Evolutionary conservation across 1,284 basidiomycete species (phyloP).

Genomic region (Cryptococcus depauperatus): DNA sequence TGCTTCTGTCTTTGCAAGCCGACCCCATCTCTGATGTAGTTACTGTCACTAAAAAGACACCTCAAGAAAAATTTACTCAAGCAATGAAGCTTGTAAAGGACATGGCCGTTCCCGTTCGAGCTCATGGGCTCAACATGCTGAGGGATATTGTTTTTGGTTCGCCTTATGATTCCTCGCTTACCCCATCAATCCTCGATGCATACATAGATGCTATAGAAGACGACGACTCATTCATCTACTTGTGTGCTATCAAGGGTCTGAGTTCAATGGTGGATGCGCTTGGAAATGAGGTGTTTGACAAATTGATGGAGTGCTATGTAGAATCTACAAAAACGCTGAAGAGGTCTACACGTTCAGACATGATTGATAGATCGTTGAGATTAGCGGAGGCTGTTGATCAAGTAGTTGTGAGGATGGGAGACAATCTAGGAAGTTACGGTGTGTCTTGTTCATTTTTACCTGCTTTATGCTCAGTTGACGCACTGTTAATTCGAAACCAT

Average conservation of each 20-base stretch:
- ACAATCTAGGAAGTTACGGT: slow-evolving; percentile 64
- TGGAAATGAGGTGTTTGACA: slow-evolving; percentile 62
- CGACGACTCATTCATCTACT: slow-evolving; percentile 88
- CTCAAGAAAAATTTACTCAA: slow-evolving; percentile 67
- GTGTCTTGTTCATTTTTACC: slow-evolving; percentile 36
- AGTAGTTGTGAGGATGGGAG: slow-evolving; percentile 66
- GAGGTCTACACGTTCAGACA: slow-evolving; percentile 33
- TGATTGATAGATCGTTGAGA: slow-evolving; percentile 53
- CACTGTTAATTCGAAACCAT: slow-evolving; percentile 1
- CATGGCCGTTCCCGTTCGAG: slow-evolving; percentile 87
- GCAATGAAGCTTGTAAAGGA: slow-evolving; percentile 83
- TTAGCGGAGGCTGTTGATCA: slow-evolving; percentile 80
- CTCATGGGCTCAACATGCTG: slow-evolving; percentile 80
- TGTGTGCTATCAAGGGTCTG: slow-evolving; percentile 86
- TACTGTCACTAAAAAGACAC: slow-evolving; percentile 3
- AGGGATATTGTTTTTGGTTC: slow-evolving; percentile 58
- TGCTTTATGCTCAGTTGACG: background rate
- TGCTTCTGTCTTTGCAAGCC: slow-evolving; percentile 16
- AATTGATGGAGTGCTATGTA: slow-evolving; percentile 59
- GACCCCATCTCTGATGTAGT: background rate
- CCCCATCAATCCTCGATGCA: slow-evolving; percentile 77
- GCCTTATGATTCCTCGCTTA: slow-evolving; percentile 49
- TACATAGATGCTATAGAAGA: slow-evolving; percentile 81
- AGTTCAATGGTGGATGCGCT: slow-evolving; percentile 67
- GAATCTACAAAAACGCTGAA: slow-evolving; percentile 6